These are phyloP conservation scores for Fusarium sambucinum DNA, from an alignment of 2,329 filamentous ascomycete genomes.

Conservation along the genomic window DNA sequence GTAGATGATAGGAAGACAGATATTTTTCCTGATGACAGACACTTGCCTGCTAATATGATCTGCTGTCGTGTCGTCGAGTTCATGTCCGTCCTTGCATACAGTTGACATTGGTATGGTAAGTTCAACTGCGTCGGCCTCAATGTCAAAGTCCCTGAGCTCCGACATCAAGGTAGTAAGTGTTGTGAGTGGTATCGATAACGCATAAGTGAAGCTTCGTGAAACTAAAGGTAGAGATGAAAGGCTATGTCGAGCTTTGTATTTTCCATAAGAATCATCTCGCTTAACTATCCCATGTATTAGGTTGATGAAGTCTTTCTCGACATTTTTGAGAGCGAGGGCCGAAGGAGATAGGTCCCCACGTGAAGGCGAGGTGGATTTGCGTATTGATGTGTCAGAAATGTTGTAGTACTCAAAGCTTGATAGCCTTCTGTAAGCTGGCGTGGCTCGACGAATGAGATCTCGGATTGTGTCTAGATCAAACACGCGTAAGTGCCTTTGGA, in stretches of 20 bases:
- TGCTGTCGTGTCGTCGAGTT: accelerated
- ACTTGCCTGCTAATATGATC: neutral
- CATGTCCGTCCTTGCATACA: accelerated
- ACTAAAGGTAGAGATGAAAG: neutral
- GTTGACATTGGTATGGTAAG: neutral
- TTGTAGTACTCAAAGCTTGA: conserved; percentile 20
- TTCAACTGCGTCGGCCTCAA: conserved; percentile 7
- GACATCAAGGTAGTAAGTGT: neutral
- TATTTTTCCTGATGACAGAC: neutral
- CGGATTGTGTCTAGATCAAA: neutral
- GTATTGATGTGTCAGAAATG: neutral
- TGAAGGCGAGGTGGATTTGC: accelerated
- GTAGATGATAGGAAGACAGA: neutral
- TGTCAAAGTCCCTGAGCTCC: neutral
- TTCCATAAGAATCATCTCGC: neutral
- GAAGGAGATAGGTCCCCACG: conserved; percentile 2
- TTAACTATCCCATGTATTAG: conserved; percentile 2
- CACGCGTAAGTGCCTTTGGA: neutral
- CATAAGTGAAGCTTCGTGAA: neutral
- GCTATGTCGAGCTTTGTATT: conserved; percentile 3
- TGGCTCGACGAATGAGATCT: neutral
- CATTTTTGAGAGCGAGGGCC: conserved; percentile 16
- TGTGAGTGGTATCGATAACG: neutral
- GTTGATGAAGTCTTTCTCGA: conserved; percentile 10
- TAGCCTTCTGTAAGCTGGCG: conserved; percentile 1